These are phyloP conservation scores for Phlebiopsis flavidoalba DNA, from an alignment of 768 basidiomycete species.

Conservation along the genomic window DNA sequence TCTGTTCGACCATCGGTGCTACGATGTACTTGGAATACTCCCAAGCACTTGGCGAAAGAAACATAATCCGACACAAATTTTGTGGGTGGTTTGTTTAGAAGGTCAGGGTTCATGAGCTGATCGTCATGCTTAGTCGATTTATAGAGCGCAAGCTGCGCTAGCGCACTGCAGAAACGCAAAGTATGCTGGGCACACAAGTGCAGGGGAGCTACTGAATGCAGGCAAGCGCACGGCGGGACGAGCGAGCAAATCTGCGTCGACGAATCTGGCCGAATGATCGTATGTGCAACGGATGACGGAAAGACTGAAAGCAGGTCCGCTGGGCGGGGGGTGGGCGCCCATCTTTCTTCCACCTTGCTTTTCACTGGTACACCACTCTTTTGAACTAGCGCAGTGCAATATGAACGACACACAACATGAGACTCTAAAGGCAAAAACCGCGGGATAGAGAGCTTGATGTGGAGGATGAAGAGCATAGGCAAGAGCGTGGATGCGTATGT, in stretches of 20 bases:
- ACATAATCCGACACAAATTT: conserved; percentile 72
- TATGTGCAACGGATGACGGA: conserved; percentile 4
- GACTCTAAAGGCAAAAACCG: not conserved
- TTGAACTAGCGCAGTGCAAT: conserved; percentile 4
- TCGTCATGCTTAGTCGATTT: not conserved
- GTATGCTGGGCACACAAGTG: not conserved
- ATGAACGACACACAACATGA: conserved; percentile 14
- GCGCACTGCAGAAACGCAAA: not conserved
- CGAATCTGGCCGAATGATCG: not conserved
- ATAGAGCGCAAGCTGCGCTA: conserved; percentile 8
- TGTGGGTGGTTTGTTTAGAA: not conserved
- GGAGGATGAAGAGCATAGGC: conserved; percentile 12
- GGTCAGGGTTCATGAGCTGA: conserved; percentile 3
- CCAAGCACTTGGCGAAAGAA: conserved; percentile 78
- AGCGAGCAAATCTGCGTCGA: conserved; percentile 1
- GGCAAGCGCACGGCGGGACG: not conserved
- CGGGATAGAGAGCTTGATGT: conserved; percentile 12
- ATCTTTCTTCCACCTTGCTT: not conserved
- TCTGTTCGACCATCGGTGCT: conserved; percentile 98
- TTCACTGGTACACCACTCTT: not conserved
- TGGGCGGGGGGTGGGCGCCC: not conserved
- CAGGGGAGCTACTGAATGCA: not conserved
- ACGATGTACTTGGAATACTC: conserved; percentile 85
- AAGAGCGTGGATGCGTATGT: conserved; percentile 17
- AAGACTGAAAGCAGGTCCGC: conserved; percentile 1